Conservation (phyloP, 2,329 filamentous ascomycete genomes). For the Pseudogymnoascus pannorum region DNA sequence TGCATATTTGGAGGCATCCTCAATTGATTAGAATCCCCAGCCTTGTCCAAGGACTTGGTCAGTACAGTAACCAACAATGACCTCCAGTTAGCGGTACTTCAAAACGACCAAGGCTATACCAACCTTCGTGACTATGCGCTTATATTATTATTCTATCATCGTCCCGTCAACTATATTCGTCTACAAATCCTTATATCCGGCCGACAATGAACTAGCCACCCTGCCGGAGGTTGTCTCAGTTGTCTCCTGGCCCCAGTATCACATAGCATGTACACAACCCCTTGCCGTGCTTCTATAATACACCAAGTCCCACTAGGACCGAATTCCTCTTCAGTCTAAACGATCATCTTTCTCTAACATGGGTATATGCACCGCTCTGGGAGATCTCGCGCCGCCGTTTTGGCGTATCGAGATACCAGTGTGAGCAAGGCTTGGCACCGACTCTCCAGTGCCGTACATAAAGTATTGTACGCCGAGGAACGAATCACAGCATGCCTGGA, state of each 20-base stretch:
- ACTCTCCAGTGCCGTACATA: conserved; percentile 52
- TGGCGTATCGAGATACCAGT: neutral
- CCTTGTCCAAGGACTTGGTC: neutral
- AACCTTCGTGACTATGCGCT: neutral
- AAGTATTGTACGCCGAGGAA: conserved; percentile 69
- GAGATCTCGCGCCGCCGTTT: conserved; percentile 6
- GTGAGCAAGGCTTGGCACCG: neutral
- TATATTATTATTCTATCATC: conserved; percentile 5
- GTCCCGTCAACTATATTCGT: neutral
- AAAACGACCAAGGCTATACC: neutral
- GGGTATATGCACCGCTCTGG: conserved; percentile 15
- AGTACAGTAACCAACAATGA: neutral
- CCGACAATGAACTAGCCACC: neutral
- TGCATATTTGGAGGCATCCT: neutral
- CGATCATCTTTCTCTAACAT: conserved; percentile 25
- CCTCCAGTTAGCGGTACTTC: neutral
- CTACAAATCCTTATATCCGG: neutral
- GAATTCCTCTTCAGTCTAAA: conserved; percentile 16
- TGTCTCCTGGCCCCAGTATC: neutral
- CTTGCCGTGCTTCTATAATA: neutral
- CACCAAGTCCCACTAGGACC: neutral
- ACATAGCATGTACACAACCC: neutral
- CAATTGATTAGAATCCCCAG: neutral
- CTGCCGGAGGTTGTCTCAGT: neutral
- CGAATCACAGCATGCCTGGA: conserved; percentile 70